These are phyloP conservation scores for Pichia paraexigua DNA, from an alignment of 805 yeast species.

Conservation along the genomic window DNA sequence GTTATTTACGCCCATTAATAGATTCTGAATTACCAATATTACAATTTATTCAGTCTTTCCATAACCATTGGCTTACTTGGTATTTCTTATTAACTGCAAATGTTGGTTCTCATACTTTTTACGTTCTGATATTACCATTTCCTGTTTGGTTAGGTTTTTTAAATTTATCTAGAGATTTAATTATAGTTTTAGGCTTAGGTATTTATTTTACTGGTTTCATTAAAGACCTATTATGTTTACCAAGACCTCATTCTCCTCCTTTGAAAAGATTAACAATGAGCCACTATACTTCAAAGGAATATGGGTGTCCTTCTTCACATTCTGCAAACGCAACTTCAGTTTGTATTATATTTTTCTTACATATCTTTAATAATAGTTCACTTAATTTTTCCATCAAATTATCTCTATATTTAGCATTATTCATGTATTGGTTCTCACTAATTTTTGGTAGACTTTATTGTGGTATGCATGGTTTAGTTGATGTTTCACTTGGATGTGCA, in stretches of 20 bases:
- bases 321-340: constrained; percentile 92
- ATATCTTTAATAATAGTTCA: constrained; percentile 3
- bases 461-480: constrained; percentile 95
- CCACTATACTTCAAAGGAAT: constrained; percentile 84
- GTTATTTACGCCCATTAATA: constrained; percentile 45
- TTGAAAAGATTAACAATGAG: constrained; percentile 82
- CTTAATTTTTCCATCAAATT: background rate
- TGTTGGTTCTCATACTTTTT: constrained; percentile 89
- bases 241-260: constrained; percentile 91
- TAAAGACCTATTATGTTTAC: constrained; percentile 83
- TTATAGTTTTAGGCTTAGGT: constrained; percentile 57
- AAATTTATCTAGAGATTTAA: constrained; percentile 49
- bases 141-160: constrained; percentile 75
- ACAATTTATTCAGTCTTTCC: constrained; percentile 44
- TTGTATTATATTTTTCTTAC: constrained; percentile 38
- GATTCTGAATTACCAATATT: constrained; percentile 58
- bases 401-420: constrained; percentile 17
- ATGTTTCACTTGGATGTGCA: constrained; percentile 55
- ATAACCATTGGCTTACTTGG: constrained; percentile 49
- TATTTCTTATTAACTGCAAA: constrained; percentile 86
- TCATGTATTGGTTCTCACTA: constrained; percentile 53
- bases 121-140: constrained; percentile 79
- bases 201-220: constrained; percentile 64
- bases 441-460: constrained; percentile 81
- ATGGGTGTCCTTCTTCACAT: constrained; percentile 92